Base-by-base conservation (phyloP, 805 yeast species). In the Lipomyces kockii region DNA sequence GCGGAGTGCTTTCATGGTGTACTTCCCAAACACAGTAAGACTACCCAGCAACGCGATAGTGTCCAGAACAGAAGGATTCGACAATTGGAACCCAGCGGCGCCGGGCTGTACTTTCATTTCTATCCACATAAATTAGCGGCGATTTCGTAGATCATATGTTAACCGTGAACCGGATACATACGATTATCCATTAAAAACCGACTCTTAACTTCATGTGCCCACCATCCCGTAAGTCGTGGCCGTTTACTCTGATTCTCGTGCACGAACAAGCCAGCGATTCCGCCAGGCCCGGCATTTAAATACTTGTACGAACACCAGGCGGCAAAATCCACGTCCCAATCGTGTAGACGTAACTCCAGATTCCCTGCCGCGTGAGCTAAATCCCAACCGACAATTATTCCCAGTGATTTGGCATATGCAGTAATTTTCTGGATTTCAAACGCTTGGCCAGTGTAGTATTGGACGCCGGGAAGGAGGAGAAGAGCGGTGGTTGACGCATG, bases 341-440 rank as follows among this genome's bases (percentile, higher is more conserved):
- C 91, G 76, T 93, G 98, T 62, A 93, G 79, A 60, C 83, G 73
- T 62, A 94, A 78, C 7, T 86, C 87, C 1, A 91, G 93, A 77
- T 94, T 94, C 1, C 98, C 98, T 1, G 83, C 94, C 1, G 96
- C 97, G 77, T 93, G 98, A 0, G 98, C 98, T 72, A 93, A 82
- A 77, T 93, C 98, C 97, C 97, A 93, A 0, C 97, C 98, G 1
- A 84, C 80, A 46, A 90, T 63, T 12, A 76, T 72, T 12, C 83
- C 83, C 37, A 83, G 32, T 79, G 84, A 66, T 65, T 90, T 88
- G 4, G 89, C 92, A 58, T 80, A 80, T 8, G 75, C 74, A 0
- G 98, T 92, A 73, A 93, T 91, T n/a, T 77, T 76, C 60, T 82
- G 82, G 49, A 93, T 90, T 61, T 91, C 91, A 74, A 93, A 92